Evolutionary conservation across 2,329 filamentous ascomycete genomes (phyloP).

Genomic region (Cladosporium sp.): DNA sequence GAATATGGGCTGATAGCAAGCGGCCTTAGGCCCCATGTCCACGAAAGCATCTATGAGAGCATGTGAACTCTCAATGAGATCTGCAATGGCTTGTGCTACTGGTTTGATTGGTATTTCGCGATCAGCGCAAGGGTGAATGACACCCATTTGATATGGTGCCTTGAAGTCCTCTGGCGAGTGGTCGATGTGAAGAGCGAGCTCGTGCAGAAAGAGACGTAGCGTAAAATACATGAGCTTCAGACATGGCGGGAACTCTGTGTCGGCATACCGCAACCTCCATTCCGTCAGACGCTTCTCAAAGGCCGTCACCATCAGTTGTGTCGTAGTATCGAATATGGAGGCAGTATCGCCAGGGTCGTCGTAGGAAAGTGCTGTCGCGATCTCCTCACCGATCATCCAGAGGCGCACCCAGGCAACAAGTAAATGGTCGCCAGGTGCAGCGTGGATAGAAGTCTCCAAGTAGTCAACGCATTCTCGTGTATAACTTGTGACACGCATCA

Average conservation of each 20-base stretch:
- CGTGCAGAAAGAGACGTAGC: constrained; percentile 69
- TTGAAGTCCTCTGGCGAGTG: constrained; percentile 52
- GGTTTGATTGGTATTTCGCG: constrained; percentile 44
- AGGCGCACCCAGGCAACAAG: constrained; percentile 59
- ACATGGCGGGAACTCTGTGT: constrained; percentile 36
- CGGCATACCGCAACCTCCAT: constrained; percentile 53
- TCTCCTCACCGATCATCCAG: constrained; percentile 63
- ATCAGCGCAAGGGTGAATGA: constrained; percentile 40
- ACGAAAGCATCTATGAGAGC: constrained; percentile 63
- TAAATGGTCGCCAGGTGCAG: constrained; percentile 53
- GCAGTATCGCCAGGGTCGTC: constrained; percentile 57
- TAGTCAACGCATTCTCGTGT: constrained; percentile 58
- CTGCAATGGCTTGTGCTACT: constrained; percentile 63
- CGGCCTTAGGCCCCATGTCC: constrained; percentile 53
- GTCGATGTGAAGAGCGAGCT: constrained; percentile 66
- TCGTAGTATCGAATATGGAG: constrained; percentile 58
- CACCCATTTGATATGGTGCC: constrained; percentile 44
- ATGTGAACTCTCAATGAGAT: constrained; percentile 65
- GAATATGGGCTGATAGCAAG: constrained; percentile 66
- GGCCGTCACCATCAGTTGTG: constrained; percentile 60
- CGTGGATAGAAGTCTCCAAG: constrained; percentile 52
- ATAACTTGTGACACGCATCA: constrained; percentile 58
- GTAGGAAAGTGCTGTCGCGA: constrained; percentile 61
- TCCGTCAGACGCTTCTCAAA: constrained; percentile 63
- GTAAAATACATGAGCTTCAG: constrained; percentile 62